phyloP scores from a whole-genome alignment of 148 eudicot species.

The Bassia scoparia region DNA sequence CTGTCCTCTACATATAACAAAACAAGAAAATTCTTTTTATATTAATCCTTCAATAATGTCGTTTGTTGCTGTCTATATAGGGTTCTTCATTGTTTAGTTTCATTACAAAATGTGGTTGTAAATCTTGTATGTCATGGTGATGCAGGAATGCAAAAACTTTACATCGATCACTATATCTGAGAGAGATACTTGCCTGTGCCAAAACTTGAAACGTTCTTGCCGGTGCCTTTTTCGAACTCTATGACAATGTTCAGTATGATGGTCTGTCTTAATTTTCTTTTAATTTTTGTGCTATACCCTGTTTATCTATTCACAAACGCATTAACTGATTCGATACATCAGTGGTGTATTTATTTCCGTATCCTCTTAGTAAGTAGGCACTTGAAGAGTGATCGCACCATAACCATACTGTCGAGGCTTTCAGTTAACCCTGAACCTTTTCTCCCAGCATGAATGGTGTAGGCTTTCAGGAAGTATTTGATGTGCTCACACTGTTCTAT shows the following conservation, averaged over 20 bases:
- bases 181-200: conserved; percentile 72
- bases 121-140: not conserved
- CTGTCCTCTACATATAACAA: conserved; percentile 73
- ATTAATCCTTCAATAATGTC: not conserved
- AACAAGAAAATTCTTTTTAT: conserved; percentile 47
- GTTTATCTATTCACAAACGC: too few species aligned
- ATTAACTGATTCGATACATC: too few species aligned
- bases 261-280: not conserved
- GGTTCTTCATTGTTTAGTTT: not conserved
- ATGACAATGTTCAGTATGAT: conserved; percentile 61
- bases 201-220: conserved; percentile 69
- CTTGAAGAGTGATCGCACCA: too few species aligned
- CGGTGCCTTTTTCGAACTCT: conserved; percentile 75
- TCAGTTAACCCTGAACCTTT: too few species aligned
- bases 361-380: too few species aligned
- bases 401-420: too few species aligned
- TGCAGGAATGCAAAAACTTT: conserved; percentile 77
- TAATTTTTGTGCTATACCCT: not conserved
- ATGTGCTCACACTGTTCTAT: too few species aligned
- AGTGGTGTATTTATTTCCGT: too few species aligned
- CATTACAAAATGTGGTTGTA: not conserved
- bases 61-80: not conserved
- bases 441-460: too few species aligned
- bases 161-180: conserved; percentile 65
- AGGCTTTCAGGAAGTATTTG: too few species aligned